phyloP scores from a whole-genome alignment of 345 rosid species.

The Populus tremula region DNA sequence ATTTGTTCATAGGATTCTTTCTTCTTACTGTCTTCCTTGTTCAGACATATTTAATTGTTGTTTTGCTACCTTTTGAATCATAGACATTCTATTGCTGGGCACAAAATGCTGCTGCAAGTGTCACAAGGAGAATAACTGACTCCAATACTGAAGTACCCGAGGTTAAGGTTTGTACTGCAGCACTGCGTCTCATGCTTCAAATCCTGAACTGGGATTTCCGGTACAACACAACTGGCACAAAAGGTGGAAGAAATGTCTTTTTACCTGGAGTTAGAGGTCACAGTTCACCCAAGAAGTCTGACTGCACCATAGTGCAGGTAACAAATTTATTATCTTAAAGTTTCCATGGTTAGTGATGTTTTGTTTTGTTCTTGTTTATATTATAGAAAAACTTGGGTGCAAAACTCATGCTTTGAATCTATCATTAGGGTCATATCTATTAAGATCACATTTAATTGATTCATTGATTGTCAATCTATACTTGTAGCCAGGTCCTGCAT shows the following conservation, averaged over 20 bases:
- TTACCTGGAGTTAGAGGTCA: conserved; percentile 58
- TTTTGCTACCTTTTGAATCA: conserved; percentile 20
- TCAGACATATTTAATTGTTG: conserved; percentile 8
- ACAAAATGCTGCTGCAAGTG: conserved; percentile 74
- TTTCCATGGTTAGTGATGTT: conserved; percentile 6
- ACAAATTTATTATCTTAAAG: conserved; percentile 11
- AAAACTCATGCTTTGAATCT: too few relatives aligned
- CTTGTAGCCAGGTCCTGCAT: conserved; percentile 88
- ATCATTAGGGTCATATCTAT: neutral
- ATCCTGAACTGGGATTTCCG: conserved; percentile 92
- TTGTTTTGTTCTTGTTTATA: neutral
- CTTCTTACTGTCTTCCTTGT: conserved; percentile 1
- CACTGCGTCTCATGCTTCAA: conserved; percentile 83
- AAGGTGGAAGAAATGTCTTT: conserved; percentile 47
- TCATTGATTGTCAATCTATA: conserved; percentile 7
- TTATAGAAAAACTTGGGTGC: neutral
- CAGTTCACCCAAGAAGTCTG: conserved; percentile 52
- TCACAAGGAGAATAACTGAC: conserved; percentile 62
- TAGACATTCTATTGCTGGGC: conserved; percentile 92
- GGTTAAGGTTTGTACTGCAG: conserved; percentile 86
- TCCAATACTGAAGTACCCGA: conserved; percentile 64
- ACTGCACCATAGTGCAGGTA: conserved; percentile 84
- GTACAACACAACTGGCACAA: conserved; percentile 41
- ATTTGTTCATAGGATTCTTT: conserved; percentile 14
- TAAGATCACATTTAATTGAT: conserved; percentile 3